Conservation (phyloP, 2,329 filamentous ascomycete species). For the Alternaria hordeiaustralica region DNA sequence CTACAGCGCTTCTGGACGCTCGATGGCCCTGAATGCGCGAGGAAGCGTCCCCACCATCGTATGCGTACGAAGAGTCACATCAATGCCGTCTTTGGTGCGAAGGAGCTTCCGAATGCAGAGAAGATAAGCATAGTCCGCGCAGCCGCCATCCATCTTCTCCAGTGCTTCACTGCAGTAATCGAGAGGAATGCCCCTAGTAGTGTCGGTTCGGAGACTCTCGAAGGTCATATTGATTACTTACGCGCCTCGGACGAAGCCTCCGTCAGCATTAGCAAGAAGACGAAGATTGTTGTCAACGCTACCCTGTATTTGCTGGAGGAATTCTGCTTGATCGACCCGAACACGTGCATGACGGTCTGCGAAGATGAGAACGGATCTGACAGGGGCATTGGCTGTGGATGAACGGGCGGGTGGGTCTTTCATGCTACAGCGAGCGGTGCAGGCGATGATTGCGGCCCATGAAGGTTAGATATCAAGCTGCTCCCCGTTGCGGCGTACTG, state of each 20-base stretch:
- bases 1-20: not conserved
- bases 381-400: not conserved
- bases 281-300: not conserved
- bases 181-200: not conserved
- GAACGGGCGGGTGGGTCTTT: not conserved
- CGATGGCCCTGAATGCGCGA: not conserved
- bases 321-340: not conserved
- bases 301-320: not conserved
- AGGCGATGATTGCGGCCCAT: not conserved
- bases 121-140: not conserved
- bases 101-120: not conserved
- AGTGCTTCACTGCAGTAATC: not conserved
- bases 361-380: not conserved
- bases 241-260: not conserved
- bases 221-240: not conserved
- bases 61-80: not conserved
- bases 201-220: not conserved
- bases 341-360: not conserved
- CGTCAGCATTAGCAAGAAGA: not conserved
- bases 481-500: not conserved
- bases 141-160: not conserved
- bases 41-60: accelerated
- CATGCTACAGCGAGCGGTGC: not conserved
- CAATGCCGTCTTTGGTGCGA: not conserved
- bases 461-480: not conserved